Evolutionary conservation across 1,284 basidiomycete genomes (phyloP).

Genomic region (Irpex lacteus): DNA sequence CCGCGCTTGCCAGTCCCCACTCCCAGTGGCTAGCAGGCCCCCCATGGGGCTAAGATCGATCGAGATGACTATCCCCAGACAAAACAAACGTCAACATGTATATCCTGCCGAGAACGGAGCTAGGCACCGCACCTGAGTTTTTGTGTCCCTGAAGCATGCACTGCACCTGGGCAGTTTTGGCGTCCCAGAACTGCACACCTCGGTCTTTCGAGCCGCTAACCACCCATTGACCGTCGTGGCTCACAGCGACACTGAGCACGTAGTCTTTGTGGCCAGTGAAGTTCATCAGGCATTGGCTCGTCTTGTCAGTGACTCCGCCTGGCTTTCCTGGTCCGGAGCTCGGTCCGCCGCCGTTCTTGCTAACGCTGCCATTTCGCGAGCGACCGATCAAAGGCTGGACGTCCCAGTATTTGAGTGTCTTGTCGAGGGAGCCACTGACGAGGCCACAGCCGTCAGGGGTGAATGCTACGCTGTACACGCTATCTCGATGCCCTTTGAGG

Average conservation of each 20-base stretch:
- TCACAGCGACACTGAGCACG: conserved; percentile 62
- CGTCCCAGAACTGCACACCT: conserved; percentile 78
- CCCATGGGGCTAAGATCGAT: conserved; percentile 78
- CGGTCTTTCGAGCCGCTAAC: conserved; percentile 79
- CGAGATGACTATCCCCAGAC: conserved; percentile 62
- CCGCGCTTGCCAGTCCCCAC: conserved; percentile 80
- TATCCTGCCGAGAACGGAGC: background rate
- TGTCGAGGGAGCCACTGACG: conserved; percentile 71
- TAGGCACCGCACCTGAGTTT: conserved; percentile 60
- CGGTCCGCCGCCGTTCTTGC: conserved; percentile 29
- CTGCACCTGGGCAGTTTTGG: conserved; percentile 63
- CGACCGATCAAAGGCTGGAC: conserved; percentile 33
- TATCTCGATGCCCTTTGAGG: conserved; percentile 72
- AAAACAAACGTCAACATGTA: conserved; percentile 1
- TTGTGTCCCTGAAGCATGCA: conserved; percentile 84
- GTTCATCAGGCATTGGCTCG: conserved; percentile 55
- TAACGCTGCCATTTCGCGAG: conserved; percentile 16
- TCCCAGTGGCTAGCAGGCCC: conserved; percentile 75
- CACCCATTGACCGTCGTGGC: conserved; percentile 73
- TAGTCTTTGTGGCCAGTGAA: conserved; percentile 74
- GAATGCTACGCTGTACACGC: conserved; percentile 77
- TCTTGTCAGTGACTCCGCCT: conserved; percentile 14
- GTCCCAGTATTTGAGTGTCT: conserved; percentile 77
- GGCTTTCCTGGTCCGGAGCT: background rate
- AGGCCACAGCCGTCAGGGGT: conserved; percentile 70